Percentiles rank a stretch among this genome's conserved stretches.
Evolutionary conservation across 2,329 filamentous ascomycete species (phyloP).

Genomic region (Fusarium sp.): DNA sequence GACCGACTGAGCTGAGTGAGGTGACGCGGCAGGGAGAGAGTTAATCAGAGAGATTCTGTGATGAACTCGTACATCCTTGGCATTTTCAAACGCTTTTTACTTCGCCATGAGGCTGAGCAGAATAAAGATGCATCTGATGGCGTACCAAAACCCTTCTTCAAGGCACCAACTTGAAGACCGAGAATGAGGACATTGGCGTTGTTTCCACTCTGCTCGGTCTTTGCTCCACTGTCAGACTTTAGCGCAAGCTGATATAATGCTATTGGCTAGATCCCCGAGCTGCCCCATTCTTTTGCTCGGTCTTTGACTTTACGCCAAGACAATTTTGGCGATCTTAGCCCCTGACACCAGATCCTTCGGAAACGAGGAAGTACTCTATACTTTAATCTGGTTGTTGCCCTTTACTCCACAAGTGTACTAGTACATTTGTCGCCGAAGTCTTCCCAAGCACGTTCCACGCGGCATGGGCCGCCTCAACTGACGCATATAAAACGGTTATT

Average conservation of each 20-base stretch:
- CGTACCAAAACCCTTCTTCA: background rate
- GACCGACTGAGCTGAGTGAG: background rate
- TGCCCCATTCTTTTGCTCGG: conserved; percentile 3
- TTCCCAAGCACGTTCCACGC: background rate
- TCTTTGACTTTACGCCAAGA: conserved; percentile 6
- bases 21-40: background rate
- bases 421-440: background rate
- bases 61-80: background rate
- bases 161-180: background rate
- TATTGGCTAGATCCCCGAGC: background rate
- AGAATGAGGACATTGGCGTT: background rate
- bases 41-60: background rate
- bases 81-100: background rate
- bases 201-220: background rate
- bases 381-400: accelerated
- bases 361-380: background rate
- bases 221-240: background rate
- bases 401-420: accelerated
- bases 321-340: background rate
- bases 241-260: background rate
- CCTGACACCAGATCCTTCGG: background rate
- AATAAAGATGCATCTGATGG: background rate
- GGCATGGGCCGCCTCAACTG: background rate
- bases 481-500: background rate
- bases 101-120: background rate